Conservation (phyloP, 2,329 filamentous ascomycete genomes). For the Zelopaecilomyces penicillatus region DNA sequence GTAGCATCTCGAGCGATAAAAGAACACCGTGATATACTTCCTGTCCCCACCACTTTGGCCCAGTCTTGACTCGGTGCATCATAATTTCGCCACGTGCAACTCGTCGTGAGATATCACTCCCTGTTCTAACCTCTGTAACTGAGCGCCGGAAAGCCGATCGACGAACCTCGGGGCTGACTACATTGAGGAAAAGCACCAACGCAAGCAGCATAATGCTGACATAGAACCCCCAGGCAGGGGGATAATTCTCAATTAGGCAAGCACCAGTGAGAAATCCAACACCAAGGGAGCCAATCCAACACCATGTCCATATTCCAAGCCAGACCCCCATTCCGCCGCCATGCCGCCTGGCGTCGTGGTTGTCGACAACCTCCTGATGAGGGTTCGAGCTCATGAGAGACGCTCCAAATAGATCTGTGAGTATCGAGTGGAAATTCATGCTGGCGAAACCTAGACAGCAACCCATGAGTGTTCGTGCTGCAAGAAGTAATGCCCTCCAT, state of each 20-base stretch:
- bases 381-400: constrained; percentile 65
- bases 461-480: constrained; percentile 58
- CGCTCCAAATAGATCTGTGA: constrained; percentile 69
- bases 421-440: constrained; percentile 64
- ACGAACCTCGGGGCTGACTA: constrained; percentile 63
- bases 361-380: constrained; percentile 61
- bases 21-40: constrained; percentile 64
- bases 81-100: constrained; percentile 67
- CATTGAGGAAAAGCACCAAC: constrained; percentile 58
- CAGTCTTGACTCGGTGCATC: constrained; percentile 63
- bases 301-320: constrained; percentile 72
- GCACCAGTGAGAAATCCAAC: constrained; percentile 67
- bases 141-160: constrained; percentile 61
- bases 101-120: constrained; percentile 43
- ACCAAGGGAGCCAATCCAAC: constrained; percentile 62
- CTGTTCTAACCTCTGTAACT: constrained; percentile 53
- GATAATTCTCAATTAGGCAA: constrained; percentile 53
- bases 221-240: constrained; percentile 69
- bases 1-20: constrained; percentile 61
- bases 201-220: constrained; percentile 60
- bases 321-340: constrained; percentile 74
- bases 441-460: constrained; percentile 64
- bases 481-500: constrained; percentile 54
- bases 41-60: constrained; percentile 69
- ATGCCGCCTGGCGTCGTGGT: constrained; percentile 61